Evolutionary conservation across 306 rosid species (phyloP), one percentile per base, ranked within the genome.

Genomic region (Sphenostylis stenocarpa): DNA sequence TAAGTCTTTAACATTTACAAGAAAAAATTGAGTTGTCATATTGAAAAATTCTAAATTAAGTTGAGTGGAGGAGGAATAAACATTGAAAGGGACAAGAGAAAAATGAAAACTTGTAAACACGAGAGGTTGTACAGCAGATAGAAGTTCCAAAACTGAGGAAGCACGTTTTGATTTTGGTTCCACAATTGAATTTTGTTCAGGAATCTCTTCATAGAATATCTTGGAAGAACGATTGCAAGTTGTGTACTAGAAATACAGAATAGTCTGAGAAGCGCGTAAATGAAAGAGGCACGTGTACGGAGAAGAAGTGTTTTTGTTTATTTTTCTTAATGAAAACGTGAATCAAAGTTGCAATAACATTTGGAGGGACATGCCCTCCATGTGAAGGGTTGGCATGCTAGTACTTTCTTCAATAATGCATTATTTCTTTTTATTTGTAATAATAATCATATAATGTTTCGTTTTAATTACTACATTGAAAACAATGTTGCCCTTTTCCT

Each of bases 271-370:
- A 73, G 38, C 6, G 51, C 9, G 47, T 60, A 7, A 36, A 6
- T 2, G 31, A 12, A 3, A 55, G 6, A 26, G 49, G 45, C 77
- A 67, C 80, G 83, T 77, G 86, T 77, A 61, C 13, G 79, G 71
- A n/a, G 49, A 41, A 34, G 2, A 43, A 20, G 29, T 21, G 23
- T 4, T 31, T 2, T 21, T 21, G 23, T 4, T 31, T 2, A 34
- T 1, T 10, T 4, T 0, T 1, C 44, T 45, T 19, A 45, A 78
- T 2, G 4, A 67, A 78, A 78, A 74, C 75, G 79, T 71, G 79
- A 23, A 41, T 41, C 17, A 31, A n/a, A n/a, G 53, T 76, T 61
- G 10, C 57, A 76, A 49, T 20, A 21, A 34, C 33, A 61, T 71
- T 11, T 19, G 79, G 75, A 24, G 67, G 73, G 65, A 64, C 58